Evolutionary conservation across 768 basidiomycete genomes (phyloP), one percentile per base, ranked within the genome.

Genomic region (Leccinum rimulosum): DNA sequence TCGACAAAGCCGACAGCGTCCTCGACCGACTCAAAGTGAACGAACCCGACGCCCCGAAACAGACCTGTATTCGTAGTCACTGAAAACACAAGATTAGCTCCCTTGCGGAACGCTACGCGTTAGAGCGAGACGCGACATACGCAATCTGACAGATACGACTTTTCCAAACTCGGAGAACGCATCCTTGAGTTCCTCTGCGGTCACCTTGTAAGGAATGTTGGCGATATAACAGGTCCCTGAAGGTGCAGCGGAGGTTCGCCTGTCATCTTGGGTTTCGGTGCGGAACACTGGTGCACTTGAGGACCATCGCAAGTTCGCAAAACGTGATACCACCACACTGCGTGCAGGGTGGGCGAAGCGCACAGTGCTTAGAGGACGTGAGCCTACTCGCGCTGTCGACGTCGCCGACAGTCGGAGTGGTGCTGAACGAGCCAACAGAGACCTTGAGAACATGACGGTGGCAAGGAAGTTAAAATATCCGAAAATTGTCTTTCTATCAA

Each of bases 131-230:
- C 12, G 52, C 47, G 15, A 77, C 82, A 49, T 59, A 82, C 83
- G 68, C 48, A 85, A 51, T 36, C 68, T 69, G 47, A 84, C 64
- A 14, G 57, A 62, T 38, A 57, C 57, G 43, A 85, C 60, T 22
- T 69, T 58, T 8, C 84, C 84, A 63, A 79, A 84, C 27, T 73
- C 66, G 22, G 64, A 68, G 63, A 84, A 80, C 17, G 74, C 71
- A 4, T 77, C 74, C 43, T 69, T 57, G 11, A 86, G 51, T 49
- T 83, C 75, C 22, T 67, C 69, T 60, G 76, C 78, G 2, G 74
- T 76, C 40, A 72, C 64, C 17, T 64, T 72, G 67, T 73, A 89
- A 52, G 84, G 82, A n/a, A 86, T n/a, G 61, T 85, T 86, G 9
- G 76, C 80, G 33, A 84, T 62, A 48, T 71, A 85, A 52, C 85